Base-by-base conservation (phyloP, 257 asterid genomes). In the Solanum appendiculatum region DNA sequence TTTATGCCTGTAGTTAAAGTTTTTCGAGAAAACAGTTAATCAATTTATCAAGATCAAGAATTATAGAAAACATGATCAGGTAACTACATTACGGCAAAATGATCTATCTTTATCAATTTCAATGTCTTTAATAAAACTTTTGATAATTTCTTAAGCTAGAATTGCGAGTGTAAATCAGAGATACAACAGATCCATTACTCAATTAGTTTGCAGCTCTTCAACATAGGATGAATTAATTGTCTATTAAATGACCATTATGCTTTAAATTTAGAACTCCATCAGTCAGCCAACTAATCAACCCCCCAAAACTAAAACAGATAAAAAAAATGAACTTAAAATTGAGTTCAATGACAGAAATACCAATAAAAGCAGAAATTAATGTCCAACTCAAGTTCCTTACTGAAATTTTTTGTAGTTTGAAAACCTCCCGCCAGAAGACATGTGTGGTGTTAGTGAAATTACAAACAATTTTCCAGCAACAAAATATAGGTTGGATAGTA, bases 1-100 rank as follows among this genome's bases (percentile, higher is more conserved):
- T 91, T 89, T 91, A 91, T 23, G 92, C 63, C 93, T 91, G 90
- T 16, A 77, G 23, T 74, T 81, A 36, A 87, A 27, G 31, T 31
- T 37, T 0, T 34, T 20, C 63, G 66, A 58, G 56, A 87, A 5
- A 70, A 87, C 37, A 82, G 75, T 25, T 42, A 25, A 42, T 42
- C 14, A 25, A 42, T 7, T 77, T n/a, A 42, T 77, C 60, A 77
- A 77, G 36, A 77, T 40, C 14, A 42, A 39, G 37, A 77, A 0
- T 75, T 14, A 77, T 1, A 25, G 7, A 3, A n/a, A 77, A 77
- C 82, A 37, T 36, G 51, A 73, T 37, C 82, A 21, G 51, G 31
- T 37, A 37, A 73, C 20, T 6, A 73, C 82, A 73, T 23, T 73
- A 72, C 1, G 11, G 15, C 23, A 3, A 70, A 8, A 70, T 70